phyloP scores from a whole-genome alignment of 306 rosid genomes.

The Cucurbita argyrosperma region DNA sequence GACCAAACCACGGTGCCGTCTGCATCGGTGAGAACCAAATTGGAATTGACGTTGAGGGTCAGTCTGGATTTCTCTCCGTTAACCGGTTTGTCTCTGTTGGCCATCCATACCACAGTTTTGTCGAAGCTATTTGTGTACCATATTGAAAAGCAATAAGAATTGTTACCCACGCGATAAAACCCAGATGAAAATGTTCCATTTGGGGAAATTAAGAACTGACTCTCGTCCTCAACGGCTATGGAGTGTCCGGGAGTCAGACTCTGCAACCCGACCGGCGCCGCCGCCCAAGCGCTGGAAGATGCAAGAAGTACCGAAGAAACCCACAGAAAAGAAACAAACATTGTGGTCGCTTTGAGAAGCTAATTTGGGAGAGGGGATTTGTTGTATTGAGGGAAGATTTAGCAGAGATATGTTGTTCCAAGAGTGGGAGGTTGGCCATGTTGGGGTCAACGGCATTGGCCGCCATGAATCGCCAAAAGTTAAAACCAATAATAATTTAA shows the following conservation, averaged over 20 bases:
- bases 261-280: neutral
- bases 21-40: conserved; percentile 9
- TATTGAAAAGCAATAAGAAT: conserved; percentile 8
- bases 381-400: neutral
- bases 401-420: neutral
- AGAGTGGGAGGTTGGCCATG: neutral
- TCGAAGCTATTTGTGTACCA: conserved; percentile 5
- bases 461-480: neutral
- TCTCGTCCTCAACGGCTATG: neutral
- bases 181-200: conserved; percentile 6
- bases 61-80: conserved; percentile 8
- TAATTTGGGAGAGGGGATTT: neutral
- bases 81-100: conserved; percentile 8
- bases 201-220: neutral
- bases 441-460: neutral
- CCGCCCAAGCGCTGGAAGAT: neutral
- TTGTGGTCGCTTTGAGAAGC: neutral
- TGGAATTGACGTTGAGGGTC: neutral
- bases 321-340: neutral
- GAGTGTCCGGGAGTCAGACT: neutral
- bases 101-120: conserved; percentile 10
- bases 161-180: conserved; percentile 8
- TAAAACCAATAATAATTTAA: neutral
- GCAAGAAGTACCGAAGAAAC: neutral
- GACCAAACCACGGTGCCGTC: conserved; percentile 8